Conservation (phyloP, 1,284 basidiomycete genomes). For the Tilletia horrida region DNA sequence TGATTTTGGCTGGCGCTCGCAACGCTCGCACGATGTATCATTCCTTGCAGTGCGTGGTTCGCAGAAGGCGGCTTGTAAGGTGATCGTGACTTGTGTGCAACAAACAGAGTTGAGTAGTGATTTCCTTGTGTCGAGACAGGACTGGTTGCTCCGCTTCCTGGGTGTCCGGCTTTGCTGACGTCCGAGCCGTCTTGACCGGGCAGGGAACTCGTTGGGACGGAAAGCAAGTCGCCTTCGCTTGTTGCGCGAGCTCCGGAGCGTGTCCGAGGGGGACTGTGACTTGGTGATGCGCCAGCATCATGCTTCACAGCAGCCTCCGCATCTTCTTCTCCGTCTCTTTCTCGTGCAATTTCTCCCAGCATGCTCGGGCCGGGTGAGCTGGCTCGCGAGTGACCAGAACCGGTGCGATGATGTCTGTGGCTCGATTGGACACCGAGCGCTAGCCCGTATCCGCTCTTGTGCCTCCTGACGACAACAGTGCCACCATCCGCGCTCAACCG, state of each 20-base stretch:
- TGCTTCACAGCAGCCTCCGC: neutral
- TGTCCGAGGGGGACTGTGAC: neutral
- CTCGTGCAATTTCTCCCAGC: neutral
- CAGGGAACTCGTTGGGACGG: neutral
- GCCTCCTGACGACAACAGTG: constrained; percentile 36
- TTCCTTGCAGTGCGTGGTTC: constrained; percentile 35
- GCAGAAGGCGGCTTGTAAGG: constrained; percentile 48
- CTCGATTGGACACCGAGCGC: neutral
- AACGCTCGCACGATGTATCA: constrained; percentile 22
- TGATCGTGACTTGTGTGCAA: constrained; percentile 43
- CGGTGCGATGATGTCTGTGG: constrained; percentile 16
- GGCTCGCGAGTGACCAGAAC: constrained; percentile 17
- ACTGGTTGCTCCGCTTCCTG: too few species aligned
- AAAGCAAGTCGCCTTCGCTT: constrained; percentile 2
- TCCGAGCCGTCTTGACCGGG: too few species aligned
- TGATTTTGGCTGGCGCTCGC: too few species aligned
- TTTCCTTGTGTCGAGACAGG: neutral
- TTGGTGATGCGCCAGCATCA: neutral
- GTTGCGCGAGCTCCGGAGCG: neutral
- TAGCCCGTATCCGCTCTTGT: constrained; percentile 20
- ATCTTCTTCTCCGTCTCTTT: neutral
- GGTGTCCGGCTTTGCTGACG: too few species aligned
- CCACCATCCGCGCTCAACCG: constrained; percentile 37
- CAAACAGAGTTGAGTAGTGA: constrained; percentile 30
- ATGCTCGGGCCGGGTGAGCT: constrained; percentile 18